A percentile compares a stretch with the other conserved stretches of the same genome.
phyloP scores from a whole-genome alignment of 2,329 filamentous ascomycete genomes.

The Celoporthe dispersa region DNA sequence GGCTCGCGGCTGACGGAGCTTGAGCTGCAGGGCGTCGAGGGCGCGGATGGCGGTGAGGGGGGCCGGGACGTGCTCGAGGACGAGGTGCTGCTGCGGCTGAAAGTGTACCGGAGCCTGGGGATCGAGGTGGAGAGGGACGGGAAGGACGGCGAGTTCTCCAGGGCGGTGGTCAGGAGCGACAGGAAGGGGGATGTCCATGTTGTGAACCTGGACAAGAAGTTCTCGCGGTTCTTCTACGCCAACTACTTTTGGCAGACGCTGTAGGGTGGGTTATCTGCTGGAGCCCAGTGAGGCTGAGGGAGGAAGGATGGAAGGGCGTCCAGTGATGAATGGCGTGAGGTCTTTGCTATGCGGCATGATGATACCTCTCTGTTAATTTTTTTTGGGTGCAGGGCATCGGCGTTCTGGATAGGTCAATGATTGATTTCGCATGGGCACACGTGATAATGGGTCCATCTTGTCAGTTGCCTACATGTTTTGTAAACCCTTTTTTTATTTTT shows the following conservation, averaged over 20 bases:
- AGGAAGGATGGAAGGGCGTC: too few species aligned
- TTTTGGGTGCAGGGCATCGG: neutral
- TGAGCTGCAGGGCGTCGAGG: slow-evolving; percentile 86
- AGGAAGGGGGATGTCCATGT: slow-evolving; percentile 91
- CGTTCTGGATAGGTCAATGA: slow-evolving; percentile 12
- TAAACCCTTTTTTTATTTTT: too few species aligned
- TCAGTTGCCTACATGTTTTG: neutral
- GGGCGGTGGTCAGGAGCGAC: slow-evolving; percentile 83
- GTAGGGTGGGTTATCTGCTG: slow-evolving; percentile 46
- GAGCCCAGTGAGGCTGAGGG: neutral
- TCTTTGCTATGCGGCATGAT: neutral
- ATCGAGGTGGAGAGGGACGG: slow-evolving; percentile 86
- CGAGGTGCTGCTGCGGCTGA: slow-evolving; percentile 75
- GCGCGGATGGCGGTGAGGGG: slow-evolving; percentile 46
- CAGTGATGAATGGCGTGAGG: neutral
- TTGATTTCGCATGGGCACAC: neutral
- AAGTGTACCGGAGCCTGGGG: slow-evolving; percentile 87
- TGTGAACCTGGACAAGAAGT: slow-evolving; percentile 91
- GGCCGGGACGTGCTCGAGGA: slow-evolving; percentile 58
- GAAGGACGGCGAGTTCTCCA: slow-evolving; percentile 75
- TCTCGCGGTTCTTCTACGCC: slow-evolving; percentile 88
- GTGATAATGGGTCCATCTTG: neutral
- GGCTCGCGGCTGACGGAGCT: slow-evolving; percentile 77
- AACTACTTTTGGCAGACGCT: slow-evolving; percentile 96
- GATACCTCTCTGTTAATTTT: neutral